Evolutionary conservation across 495 filamentous ascomycete species (phyloP), one percentile per base, ranked within the genome.

Genomic region (Neurospora hispaniola): DNA sequence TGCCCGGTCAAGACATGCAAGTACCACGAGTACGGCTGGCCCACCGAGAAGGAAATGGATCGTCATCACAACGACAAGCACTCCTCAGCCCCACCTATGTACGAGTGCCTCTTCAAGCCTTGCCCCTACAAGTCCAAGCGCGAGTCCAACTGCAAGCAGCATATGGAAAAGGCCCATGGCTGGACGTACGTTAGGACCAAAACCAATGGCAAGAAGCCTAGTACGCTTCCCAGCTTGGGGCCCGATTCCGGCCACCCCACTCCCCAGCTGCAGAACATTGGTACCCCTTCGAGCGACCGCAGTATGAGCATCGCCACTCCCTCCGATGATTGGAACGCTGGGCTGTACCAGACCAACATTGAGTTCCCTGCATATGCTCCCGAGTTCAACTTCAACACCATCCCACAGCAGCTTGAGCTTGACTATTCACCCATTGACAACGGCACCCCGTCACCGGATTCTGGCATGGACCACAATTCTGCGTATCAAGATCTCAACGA

Each of bases 81-180:
- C 83, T 92, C 92, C 41, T 79, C 85, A n/a, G 85, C 86, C 42
- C 93, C 96, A 5, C 82, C 87, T 16, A 86, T 94, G 83, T 97
- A 87, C 81, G 88, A 90, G 78, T 99, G 96, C 83, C 81, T 88
- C n/a, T 98, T 88, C 82, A 84, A 88, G 74, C 91, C 92, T 23
- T 99, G 96, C 87, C 88, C 91, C 1, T 99, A 98, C 83, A 89
- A 93, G 77, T 97, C 94, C 59, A 98, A 97, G 85, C 91, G 96
- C 39, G 92, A 97, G 84, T 96, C 92, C 80, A 99, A 99, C 82
- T 97, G 94, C 88, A 98, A 98, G 81, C 96, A 99, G 81, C 96
- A 99, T 82, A 99, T 99, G 96, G 96, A 99, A 84, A 99, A 98
- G 81, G 90, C 94, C 0, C 96, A 99, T 77, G 90, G 90, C 59